Evolutionary conservation across 805 yeast species (phyloP).

Genomic region (Clavispora vitiphila): DNA sequence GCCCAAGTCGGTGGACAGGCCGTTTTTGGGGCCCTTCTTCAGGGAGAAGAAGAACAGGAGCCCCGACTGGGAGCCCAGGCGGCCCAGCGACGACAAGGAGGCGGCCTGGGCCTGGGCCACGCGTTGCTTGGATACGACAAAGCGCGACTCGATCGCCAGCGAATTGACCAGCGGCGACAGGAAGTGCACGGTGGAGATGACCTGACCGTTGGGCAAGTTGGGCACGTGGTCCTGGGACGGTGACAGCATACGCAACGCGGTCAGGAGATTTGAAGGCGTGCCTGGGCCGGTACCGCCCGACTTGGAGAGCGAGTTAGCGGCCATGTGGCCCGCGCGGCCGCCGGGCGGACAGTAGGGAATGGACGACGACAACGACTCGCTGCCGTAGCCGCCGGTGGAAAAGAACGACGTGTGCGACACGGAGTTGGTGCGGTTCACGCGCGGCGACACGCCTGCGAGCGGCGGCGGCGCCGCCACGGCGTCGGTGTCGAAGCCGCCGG

Average conservation of each 20-base stretch:
- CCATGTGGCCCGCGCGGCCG: constrained; percentile 30
- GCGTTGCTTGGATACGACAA: constrained; percentile 75
- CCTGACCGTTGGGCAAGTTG: constrained; percentile 51
- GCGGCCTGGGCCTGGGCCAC: constrained; percentile 41
- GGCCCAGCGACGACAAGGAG: constrained; percentile 25
- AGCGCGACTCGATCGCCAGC: constrained; percentile 74
- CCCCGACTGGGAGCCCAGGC: constrained; percentile 42
- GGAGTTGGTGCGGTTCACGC: constrained; percentile 39
- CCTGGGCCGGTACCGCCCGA: constrained; percentile 5
- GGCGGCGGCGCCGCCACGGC: constrained; percentile 15
- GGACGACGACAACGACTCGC: constrained; percentile 47
- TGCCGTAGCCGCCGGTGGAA: constrained; percentile 27
- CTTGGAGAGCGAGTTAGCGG: constrained; percentile 4
- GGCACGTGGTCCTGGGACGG: constrained; percentile 36
- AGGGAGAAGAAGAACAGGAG: constrained; percentile 46
- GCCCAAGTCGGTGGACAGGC: constrained; percentile 38
- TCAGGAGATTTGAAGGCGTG: constrained; percentile 9
- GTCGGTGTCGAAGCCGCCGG: constrained; percentile 14
- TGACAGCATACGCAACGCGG: constrained; percentile 9
- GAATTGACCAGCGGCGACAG: constrained; percentile 62
- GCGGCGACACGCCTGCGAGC: constrained; percentile 27
- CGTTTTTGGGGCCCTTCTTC: constrained; percentile 26
- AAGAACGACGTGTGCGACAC: constrained; percentile 36
- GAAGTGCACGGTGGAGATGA: constrained; percentile 58
- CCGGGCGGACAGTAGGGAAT: constrained; percentile 75